Conservation (phyloP, 352 stramenopile genomes). For the Pythium pectinolyticum region DNA sequence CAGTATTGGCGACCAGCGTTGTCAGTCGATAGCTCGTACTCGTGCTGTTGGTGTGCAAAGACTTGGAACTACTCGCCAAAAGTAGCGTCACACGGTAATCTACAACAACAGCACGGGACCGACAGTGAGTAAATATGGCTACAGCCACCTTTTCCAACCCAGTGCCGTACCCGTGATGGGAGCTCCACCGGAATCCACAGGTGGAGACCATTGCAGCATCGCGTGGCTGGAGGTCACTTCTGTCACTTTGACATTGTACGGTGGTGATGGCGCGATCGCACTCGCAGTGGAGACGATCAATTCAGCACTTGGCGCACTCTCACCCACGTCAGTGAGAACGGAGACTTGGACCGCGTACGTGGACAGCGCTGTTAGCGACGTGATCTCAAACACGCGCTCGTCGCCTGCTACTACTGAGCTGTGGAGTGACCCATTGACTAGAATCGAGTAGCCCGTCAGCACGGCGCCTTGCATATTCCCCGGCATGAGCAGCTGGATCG, state of each 20-base stretch:
- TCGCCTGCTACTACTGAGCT: constrained; percentile 25
- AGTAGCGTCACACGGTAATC: constrained; percentile 19
- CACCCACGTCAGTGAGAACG: constrained; percentile 41
- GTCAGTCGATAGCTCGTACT: constrained; percentile 29
- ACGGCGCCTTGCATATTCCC: constrained; percentile 51
- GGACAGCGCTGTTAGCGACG: constrained; percentile 30
- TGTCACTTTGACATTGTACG: constrained; percentile 29
- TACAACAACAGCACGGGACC: constrained; percentile 12
- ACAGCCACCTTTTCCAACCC: no score
- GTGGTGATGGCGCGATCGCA: constrained; percentile 33
- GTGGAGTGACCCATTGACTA: constrained; percentile 26
- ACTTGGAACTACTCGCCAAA: constrained; percentile 16
- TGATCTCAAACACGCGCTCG: constrained; percentile 31
- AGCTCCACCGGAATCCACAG: constrained; percentile 44
- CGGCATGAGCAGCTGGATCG: constrained; percentile 45
- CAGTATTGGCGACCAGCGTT: constrained; percentile 34
- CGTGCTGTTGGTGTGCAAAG: constrained; percentile 9
- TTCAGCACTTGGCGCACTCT: constrained; percentile 33
- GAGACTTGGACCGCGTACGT: constrained; percentile 41
- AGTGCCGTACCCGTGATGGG: constrained; percentile 44
- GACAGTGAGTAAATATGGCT: background rate
- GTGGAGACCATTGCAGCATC: constrained; percentile 36
- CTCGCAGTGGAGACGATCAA: constrained; percentile 31
- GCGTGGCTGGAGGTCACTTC: constrained; percentile 43
- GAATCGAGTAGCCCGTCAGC: constrained; percentile 47